Evolutionary conservation across 768 basidiomycete species (phyloP).

Genomic region (Tricholoma furcatifolium): DNA sequence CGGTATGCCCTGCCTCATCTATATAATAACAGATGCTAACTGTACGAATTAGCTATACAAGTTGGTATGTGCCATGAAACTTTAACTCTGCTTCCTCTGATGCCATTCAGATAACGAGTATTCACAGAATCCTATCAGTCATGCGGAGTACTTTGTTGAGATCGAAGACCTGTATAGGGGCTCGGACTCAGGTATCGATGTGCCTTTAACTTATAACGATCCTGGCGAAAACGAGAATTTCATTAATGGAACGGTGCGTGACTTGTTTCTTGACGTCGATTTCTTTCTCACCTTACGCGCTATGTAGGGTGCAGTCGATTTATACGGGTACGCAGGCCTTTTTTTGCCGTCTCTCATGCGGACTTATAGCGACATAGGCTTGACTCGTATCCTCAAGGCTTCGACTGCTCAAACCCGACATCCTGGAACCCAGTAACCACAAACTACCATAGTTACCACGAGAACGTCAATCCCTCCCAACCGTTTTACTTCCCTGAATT

Average conservation of each 20-base stretch:
- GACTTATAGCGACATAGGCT: slow-evolving; percentile 29
- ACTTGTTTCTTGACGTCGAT: neutral
- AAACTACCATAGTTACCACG: slow-evolving; percentile 67
- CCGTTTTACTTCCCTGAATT: slow-evolving; percentile 75
- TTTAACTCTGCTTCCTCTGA: neutral
- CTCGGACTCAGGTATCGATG: slow-evolving; percentile 53
- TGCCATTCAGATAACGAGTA: slow-evolving; percentile 68
- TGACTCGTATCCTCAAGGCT: slow-evolving; percentile 76
- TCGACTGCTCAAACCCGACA: slow-evolving; percentile 76
- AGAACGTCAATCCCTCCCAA: slow-evolving; percentile 45
- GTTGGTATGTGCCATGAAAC: slow-evolving; percentile 35
- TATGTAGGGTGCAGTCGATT: slow-evolving; percentile 65
- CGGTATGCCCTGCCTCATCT: slow-evolving; percentile 35
- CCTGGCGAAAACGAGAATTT: slow-evolving; percentile 57
- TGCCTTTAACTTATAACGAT: slow-evolving; percentile 78
- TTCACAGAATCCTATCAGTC: slow-evolving; percentile 44
- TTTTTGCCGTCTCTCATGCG: neutral
- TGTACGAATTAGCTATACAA: slow-evolving; percentile 45
- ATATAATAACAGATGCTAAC: neutral
- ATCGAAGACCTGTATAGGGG: slow-evolving; percentile 50
- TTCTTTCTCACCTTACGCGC: neutral
- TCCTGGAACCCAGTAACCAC: slow-evolving; percentile 64
- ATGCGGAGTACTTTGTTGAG: slow-evolving; percentile 59
- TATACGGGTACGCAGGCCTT: slow-evolving; percentile 54
- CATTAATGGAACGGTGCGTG: slow-evolving; percentile 64